phyloP scores from a whole-genome alignment of 2,329 filamentous ascomycete genomes.

The Podosphaera fusca region DNA sequence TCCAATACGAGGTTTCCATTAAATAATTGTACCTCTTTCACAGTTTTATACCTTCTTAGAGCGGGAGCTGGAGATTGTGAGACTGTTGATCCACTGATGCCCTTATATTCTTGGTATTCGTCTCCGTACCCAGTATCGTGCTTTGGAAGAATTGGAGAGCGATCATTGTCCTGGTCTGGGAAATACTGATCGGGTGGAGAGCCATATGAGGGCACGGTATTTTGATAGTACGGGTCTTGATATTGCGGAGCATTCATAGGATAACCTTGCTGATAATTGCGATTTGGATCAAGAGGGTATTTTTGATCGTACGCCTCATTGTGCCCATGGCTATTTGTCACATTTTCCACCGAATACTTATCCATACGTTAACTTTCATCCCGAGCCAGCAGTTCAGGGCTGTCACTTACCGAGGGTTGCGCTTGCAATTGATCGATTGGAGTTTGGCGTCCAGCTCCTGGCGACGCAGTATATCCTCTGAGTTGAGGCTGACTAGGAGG shows the following conservation, averaged over 20 bases:
- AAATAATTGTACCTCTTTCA: conserved; percentile 95
- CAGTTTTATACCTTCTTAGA: conserved; percentile 87
- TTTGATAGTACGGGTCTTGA: conserved; percentile 68
- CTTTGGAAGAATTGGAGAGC: conserved; percentile 49
- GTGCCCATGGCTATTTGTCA: conserved; percentile 37
- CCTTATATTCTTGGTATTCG: conserved; percentile 25
- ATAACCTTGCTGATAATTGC: conserved; percentile 39
- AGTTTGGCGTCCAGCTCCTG: conserved; percentile 32
- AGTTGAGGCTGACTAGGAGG: conserved; percentile 61
- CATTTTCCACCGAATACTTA: conserved; percentile 48
- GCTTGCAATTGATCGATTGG: conserved; percentile 57
- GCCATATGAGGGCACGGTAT: conserved; percentile 24
- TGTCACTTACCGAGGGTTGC: conserved; percentile 56
- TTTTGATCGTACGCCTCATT: conserved; percentile 34
- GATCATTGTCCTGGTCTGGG: conserved; percentile 40
- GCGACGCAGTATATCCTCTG: conserved; percentile 43
- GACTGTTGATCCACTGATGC: conserved; percentile 19
- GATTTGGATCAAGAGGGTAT: conserved; percentile 23
- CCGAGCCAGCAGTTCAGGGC: neutral
- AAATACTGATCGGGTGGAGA: conserved; percentile 9
- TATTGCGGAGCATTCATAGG: conserved; percentile 62
- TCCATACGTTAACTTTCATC: conserved; percentile 5
- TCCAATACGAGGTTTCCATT: conserved; percentile 92
- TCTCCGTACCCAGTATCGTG: conserved; percentile 28
- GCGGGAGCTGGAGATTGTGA: conserved; percentile 28